Base-by-base conservation (phyloP, 2,329 filamentous ascomycete species). In the Fusarium coicis region DNA sequence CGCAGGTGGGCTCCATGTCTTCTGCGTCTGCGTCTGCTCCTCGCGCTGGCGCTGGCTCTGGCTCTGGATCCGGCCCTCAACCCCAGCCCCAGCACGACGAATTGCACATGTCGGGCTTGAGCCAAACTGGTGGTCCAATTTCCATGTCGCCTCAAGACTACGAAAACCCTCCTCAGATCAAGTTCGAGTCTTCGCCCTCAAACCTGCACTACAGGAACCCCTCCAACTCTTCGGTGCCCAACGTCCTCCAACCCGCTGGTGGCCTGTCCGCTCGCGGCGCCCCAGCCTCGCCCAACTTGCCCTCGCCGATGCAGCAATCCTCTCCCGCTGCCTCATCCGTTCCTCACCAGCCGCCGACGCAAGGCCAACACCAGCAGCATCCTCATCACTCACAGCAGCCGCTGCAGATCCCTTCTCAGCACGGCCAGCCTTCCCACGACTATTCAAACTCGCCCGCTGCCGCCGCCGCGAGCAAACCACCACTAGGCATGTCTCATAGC, bases 401-500 rank as follows among this genome's bases (percentile, higher is more conserved):
- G 52, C 77, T 78, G 57, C 73, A 74, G 54, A 80, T 81, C 66
- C 80, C 79, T 65, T 74, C 74, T 53, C 81, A 86, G 68, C 90
- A 91, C 70, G 91, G 91, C 79, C 85, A 86, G 67, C 89, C 90
- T 68, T 91, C 91, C 79, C 85, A 88, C 49, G 63, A 72, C 34
- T 76, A 73, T 54, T 43, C 70, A 43, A 71, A 66, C 68, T 63
- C 73, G 12, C 53, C 70, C 28, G 52, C 67, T 32, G 58, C 68
- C 46, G 40, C 70, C 28, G 87, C 90, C 32, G 90, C 92, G 47
- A 89, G 91, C 54, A 91, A 93, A 79, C 89, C 92, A 28, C 88
- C 91, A 47, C 85, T 93, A 78, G 90, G 84, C 81, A 81, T 88
- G 80, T 88, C 92, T 46, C 93, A 96, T 80, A 89, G 87, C 79